Conservation (phyloP, 176 grass and related monocot species). For the Triticum monococcum region DNA sequence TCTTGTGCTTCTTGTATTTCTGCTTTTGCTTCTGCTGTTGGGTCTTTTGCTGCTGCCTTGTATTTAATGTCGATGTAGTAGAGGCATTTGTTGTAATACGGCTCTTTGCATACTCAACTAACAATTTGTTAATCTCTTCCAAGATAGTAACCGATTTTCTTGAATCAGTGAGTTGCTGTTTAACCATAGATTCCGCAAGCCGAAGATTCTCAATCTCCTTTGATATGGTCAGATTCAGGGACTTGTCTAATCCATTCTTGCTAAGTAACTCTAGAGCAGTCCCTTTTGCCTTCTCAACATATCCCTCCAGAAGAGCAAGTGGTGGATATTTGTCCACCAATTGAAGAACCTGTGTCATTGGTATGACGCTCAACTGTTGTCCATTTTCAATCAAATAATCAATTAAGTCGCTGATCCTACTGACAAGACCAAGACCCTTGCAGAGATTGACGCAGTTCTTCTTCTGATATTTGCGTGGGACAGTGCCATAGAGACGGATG, state of each 20-base stretch:
- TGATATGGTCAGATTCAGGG: slow-evolving; percentile 5
- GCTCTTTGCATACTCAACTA: slow-evolving; percentile 25
- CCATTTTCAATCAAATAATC: slow-evolving; percentile 50
- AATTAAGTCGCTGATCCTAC: slow-evolving; percentile 50
- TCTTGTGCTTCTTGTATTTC: slow-evolving; percentile 37
- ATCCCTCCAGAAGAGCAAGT: slow-evolving; percentile 43
- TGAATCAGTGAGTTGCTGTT: slow-evolving; percentile 30
- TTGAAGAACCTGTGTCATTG: slow-evolving; percentile 32
- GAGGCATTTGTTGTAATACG: neutral
- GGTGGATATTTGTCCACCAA: slow-evolving; percentile 41
- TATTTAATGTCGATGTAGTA: slow-evolving; percentile 7
- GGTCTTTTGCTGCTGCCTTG: slow-evolving; percentile 5
- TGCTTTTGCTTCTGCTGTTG: slow-evolving; percentile 14
- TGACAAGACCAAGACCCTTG: slow-evolving; percentile 22
- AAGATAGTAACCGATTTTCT: slow-evolving; percentile 10
- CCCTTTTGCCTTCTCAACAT: slow-evolving; percentile 36
- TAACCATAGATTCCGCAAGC: slow-evolving; percentile 17
- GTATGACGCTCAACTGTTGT: slow-evolving; percentile 19
- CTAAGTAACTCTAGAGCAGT: slow-evolving; percentile 30
- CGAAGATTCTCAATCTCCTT: slow-evolving; percentile 27
- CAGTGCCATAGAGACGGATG: slow-evolving; percentile 20
- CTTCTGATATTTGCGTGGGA: slow-evolving; percentile 11
- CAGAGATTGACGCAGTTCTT: neutral
- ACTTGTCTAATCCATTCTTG: slow-evolving; percentile 18
- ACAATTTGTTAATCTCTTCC: slow-evolving; percentile 30